Evolutionary conservation across 2,329 filamentous ascomycete genomes (phyloP).

Genomic region (Xylaria sp.): DNA sequence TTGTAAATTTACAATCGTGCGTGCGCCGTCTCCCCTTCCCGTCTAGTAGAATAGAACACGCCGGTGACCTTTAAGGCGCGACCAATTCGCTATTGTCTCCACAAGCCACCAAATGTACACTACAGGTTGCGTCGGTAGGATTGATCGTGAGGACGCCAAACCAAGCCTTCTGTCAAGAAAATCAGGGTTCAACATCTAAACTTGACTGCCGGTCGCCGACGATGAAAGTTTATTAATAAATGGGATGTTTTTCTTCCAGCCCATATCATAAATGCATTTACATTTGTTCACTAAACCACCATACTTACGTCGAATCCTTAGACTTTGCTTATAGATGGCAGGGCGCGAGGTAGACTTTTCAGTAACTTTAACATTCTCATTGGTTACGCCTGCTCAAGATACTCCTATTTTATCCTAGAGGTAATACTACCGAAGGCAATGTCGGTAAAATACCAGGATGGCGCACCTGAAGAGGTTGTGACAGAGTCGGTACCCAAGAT

Average conservation of each 20-base stretch:
- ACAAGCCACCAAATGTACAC: not conserved
- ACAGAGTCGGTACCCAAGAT: slow-evolving; percentile 42
- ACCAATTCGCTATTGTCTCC: not conserved
- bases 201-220: too few relatives aligned
- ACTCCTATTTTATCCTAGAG: too few relatives aligned
- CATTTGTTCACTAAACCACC: not conserved
- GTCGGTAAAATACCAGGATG: not conserved
- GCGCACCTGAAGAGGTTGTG: slow-evolving; percentile 1
- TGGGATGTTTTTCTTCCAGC: not conserved
- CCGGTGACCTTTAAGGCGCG: not conserved
- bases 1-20: not conserved
- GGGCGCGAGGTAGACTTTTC: not conserved
- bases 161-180: slow-evolving; percentile 18
- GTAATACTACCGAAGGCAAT: too few relatives aligned
- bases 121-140: not conserved
- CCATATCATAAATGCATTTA: too few relatives aligned
- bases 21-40: not conserved
- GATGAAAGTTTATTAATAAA: not conserved
- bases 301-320: not conserved
- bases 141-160: slow-evolving; percentile 13
- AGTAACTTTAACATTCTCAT: not conserved
- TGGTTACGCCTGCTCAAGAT: too few relatives aligned
- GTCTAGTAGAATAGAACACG: not conserved
- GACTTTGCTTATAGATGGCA: not conserved
- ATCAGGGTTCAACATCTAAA: not conserved